A percentile compares a stretch with the other conserved stretches of the same genome.
These are phyloP conservation scores for Balansia obtecta DNA, from an alignment of 2,329 filamentous ascomycete genomes.

Conservation along the genomic window DNA sequence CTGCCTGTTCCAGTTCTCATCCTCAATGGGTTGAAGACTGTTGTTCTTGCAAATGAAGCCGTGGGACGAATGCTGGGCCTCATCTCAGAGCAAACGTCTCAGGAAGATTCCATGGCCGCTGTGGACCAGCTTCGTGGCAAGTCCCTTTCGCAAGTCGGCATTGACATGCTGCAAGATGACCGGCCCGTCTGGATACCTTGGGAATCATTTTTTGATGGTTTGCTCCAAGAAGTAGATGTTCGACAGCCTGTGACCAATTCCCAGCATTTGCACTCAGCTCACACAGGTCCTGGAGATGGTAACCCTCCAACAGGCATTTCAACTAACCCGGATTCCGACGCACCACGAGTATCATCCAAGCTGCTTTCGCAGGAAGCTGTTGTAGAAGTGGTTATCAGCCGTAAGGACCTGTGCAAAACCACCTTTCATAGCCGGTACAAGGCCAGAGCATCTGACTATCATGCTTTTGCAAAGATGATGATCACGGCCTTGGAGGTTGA, in stretches of 20 bases:
- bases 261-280: constrained; percentile 9
- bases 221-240: constrained; percentile 31
- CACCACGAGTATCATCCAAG: constrained; percentile 14
- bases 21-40: constrained; percentile 54
- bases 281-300: constrained; percentile 19
- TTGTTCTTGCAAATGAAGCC: constrained; percentile 63
- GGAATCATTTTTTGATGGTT: constrained; percentile 44
- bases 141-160: constrained; percentile 55
- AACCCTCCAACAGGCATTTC: constrained; percentile 22
- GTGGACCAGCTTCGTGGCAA: constrained; percentile 52
- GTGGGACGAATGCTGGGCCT: constrained; percentile 54
- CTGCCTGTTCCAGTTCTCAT: constrained; percentile 61
- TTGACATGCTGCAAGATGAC: constrained; percentile 62
- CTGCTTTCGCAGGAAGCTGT: constrained; percentile 44
- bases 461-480: constrained; percentile 59
- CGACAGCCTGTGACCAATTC: constrained; percentile 14
- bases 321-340: constrained; percentile 17
- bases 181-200: constrained; percentile 45
- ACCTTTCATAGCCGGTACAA: constrained; percentile 21
- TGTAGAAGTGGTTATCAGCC: constrained; percentile 55
- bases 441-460: constrained; percentile 24
- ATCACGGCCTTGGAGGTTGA: constrained; percentile 62
- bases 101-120: constrained; percentile 30
- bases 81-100: constrained; percentile 27
- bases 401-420: constrained; percentile 29